Percentiles rank a stretch among this genome's conserved stretches.
Evolutionary conservation across 108 stramenopile genomes (phyloP).

Genomic region (Skeletonema grethae): DNA sequence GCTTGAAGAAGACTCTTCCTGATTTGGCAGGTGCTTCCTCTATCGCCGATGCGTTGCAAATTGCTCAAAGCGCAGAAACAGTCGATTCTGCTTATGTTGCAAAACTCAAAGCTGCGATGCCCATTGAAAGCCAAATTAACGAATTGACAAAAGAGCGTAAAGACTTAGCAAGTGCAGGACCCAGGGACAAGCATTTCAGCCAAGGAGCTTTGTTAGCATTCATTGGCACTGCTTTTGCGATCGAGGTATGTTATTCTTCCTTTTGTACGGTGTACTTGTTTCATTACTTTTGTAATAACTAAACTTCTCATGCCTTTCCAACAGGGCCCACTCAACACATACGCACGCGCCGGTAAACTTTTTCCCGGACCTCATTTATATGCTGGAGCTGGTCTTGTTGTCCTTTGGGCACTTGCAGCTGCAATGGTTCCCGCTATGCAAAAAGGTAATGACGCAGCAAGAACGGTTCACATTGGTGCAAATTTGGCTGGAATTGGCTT

Average conservation of each 20-base stretch:
- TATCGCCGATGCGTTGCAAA: slow-evolving; percentile 50
- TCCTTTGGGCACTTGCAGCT: slow-evolving; percentile 91
- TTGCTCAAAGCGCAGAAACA: slow-evolving; percentile 55
- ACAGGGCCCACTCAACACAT: slow-evolving; percentile 95
- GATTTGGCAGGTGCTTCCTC: slow-evolving; percentile 48
- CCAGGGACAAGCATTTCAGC: slow-evolving; percentile 89
- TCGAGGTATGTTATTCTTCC: slow-evolving; percentile 72
- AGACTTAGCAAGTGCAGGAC: slow-evolving; percentile 57
- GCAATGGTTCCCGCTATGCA: slow-evolving; percentile 94
- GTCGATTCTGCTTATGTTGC: slow-evolving; percentile 51
- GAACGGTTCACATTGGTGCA: slow-evolving; percentile 92
- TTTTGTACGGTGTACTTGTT: slow-evolving; percentile 12
- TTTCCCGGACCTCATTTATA: slow-evolving; percentile 98
- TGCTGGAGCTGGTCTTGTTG: slow-evolving; percentile 94
- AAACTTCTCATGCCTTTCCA: not conserved
- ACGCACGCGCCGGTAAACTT: slow-evolving; percentile 94
- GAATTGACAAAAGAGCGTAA: slow-evolving; percentile 83
- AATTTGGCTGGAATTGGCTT: slow-evolving; percentile 88
- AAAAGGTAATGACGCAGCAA: slow-evolving; percentile 96
- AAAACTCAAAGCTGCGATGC: slow-evolving; percentile 55
- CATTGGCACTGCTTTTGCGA: slow-evolving; percentile 90
- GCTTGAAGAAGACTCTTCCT: slow-evolving; percentile 69
- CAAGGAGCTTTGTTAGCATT: slow-evolving; percentile 88
- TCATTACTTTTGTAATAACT: not conserved
- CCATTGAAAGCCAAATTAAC: slow-evolving; percentile 66